A percentile compares a stretch with the other conserved stretches of the same genome.
Evolutionary conservation across 2,329 filamentous ascomycete genomes (phyloP).

Genomic region (Penicillium crustosum): DNA sequence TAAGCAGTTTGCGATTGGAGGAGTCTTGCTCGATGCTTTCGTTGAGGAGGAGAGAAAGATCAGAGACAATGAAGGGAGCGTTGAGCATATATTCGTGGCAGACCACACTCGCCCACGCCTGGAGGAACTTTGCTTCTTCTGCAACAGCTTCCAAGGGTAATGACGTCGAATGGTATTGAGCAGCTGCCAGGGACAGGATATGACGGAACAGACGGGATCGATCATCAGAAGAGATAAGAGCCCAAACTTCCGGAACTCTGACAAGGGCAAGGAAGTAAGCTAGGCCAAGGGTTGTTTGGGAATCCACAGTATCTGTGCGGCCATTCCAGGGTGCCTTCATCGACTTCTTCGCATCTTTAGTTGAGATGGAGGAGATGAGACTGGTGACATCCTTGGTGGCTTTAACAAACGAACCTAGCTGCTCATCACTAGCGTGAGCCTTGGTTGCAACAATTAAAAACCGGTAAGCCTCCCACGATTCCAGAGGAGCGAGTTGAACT

Average conservation of each 20-base stretch:
- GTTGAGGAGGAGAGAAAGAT: constrained; percentile 36
- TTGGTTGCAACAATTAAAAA: constrained; percentile 33
- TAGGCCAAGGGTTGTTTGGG: constrained; percentile 31
- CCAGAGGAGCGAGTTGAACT: constrained; percentile 29
- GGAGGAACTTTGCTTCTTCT: constrained; percentile 33
- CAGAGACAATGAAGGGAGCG: constrained; percentile 34
- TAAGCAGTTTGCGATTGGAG: constrained; percentile 29
- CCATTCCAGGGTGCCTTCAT: constrained; percentile 40
- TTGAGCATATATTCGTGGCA: constrained; percentile 43
- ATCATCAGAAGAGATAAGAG: constrained; percentile 30
- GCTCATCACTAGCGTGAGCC: constrained; percentile 18
- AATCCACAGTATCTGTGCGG: constrained; percentile 36
- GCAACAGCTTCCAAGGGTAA: constrained; percentile 29
- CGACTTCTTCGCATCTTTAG: constrained; percentile 27
- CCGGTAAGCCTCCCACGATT: constrained; percentile 41
- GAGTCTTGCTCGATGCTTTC: constrained; percentile 33
- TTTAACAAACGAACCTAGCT: constrained; percentile 27
- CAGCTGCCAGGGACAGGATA: constrained; percentile 34
- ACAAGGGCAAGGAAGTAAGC: constrained; percentile 38
- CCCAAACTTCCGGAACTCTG: constrained; percentile 32
- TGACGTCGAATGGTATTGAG: constrained; percentile 28
- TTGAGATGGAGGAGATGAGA: constrained; percentile 26
- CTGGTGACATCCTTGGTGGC: constrained; percentile 28
- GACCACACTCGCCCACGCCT: constrained; percentile 40
- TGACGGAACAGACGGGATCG: constrained; percentile 36